These are phyloP conservation scores for Asterophora parasitica DNA, from an alignment of 768 basidiomycete species.

Conservation along the genomic window DNA sequence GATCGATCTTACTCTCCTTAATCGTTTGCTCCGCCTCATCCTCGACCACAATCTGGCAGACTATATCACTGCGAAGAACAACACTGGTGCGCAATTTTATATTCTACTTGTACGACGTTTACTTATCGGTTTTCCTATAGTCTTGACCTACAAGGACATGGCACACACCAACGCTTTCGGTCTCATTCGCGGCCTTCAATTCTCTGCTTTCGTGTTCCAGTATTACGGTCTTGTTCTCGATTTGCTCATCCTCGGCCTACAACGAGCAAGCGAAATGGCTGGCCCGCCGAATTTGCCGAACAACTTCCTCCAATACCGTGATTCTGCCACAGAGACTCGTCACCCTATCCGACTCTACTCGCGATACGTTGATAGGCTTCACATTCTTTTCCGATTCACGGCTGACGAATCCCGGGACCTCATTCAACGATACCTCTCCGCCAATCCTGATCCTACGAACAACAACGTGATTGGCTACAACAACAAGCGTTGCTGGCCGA, in stretches of 20 bases:
- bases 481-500: constrained; percentile 99
- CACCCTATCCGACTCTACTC: constrained; percentile 99
- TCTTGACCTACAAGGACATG: constrained; percentile 95
- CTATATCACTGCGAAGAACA: constrained; percentile 99
- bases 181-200: constrained; percentile 95
- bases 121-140: constrained; percentile 23
- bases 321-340: constrained; percentile 90
- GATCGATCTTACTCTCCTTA: constrained; percentile 93
- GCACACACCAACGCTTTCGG: constrained; percentile 97
- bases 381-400: constrained; percentile 95
- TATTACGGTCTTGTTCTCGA: constrained; percentile 96
- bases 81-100: constrained; percentile 51
- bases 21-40: constrained; percentile 92
- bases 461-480: constrained; percentile 99
- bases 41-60: constrained; percentile 98
- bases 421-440: constrained; percentile 95
- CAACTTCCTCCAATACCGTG: constrained; percentile 96
- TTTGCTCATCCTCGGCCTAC: constrained; percentile 92
- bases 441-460: constrained; percentile 97
- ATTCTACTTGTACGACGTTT: neutral
- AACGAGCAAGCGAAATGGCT: constrained; percentile 98
- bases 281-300: constrained; percentile 97
- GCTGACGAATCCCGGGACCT: constrained; percentile 97
- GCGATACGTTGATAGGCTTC: constrained; percentile 91
- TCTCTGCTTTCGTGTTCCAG: constrained; percentile 99